Evolutionary conservation across 805 yeast genomes (phyloP).

Genomic region (Yarrowia keelungensis): DNA sequence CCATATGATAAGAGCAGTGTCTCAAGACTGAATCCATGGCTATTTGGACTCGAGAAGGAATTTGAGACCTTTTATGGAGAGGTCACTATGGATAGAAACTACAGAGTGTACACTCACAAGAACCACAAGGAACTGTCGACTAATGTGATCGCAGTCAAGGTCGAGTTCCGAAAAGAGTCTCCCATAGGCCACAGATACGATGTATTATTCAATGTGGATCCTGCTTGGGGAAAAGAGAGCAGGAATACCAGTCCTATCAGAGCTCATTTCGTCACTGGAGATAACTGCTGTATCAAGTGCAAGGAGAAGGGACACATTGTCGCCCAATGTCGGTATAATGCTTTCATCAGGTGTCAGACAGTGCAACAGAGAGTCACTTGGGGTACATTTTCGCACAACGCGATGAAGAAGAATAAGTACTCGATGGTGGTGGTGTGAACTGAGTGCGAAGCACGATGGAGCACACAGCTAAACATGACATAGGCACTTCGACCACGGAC

Average conservation of each 20-base stretch:
- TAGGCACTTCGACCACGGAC: too few relatives aligned
- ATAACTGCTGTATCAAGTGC: slow-evolving; percentile 29
- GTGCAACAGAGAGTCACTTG: slow-evolving; percentile 2
- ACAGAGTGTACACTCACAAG: slow-evolving; percentile 11
- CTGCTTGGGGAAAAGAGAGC: slow-evolving; percentile 13
- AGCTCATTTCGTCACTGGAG: slow-evolving; percentile 26
- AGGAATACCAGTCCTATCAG: slow-evolving; percentile 1
- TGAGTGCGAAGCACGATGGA: too few relatives aligned
- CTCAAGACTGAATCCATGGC: background rate
- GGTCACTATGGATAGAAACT: slow-evolving; percentile 6
- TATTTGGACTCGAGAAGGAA: slow-evolving; percentile 22
- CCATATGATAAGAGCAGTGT: slow-evolving; percentile 3
- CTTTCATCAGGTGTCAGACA: slow-evolving; percentile 5
- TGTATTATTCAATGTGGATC: slow-evolving; percentile 6
- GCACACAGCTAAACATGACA: too few relatives aligned
- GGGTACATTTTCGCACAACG: slow-evolving; percentile 1
- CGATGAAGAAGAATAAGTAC: slow-evolving; percentile 16
- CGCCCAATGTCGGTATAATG: slow-evolving; percentile 1
- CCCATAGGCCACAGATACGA: background rate
- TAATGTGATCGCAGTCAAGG: slow-evolving; percentile 23
- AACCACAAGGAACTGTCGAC: slow-evolving; percentile 12
- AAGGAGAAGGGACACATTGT: slow-evolving; percentile 21
- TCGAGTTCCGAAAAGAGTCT: background rate
- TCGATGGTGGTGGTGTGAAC: background rate
- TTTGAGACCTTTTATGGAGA: slow-evolving; percentile 10